Percentiles rank a stretch among this genome's conserved stretches.
Evolutionary conservation across 371 early-diverging fungal species (phyloP).

Genomic region (Cladochytrium tenue): DNA sequence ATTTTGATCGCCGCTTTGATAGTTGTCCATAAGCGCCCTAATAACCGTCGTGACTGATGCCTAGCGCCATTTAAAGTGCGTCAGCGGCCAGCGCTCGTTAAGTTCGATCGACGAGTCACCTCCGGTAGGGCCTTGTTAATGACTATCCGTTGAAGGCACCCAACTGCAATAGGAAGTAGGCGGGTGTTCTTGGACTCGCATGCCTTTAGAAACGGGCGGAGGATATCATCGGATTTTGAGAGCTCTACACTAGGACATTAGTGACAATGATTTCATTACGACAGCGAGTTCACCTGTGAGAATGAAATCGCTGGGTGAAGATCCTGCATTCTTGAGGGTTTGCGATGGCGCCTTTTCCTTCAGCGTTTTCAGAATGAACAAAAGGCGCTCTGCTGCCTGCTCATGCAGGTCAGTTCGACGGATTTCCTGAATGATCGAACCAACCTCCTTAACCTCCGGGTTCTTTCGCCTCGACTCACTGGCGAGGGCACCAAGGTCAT

Average conservation of each 20-base stretch:
- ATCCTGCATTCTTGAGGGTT: too few species aligned
- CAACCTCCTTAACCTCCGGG: constrained; percentile 93
- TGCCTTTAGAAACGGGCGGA: constrained; percentile 86
- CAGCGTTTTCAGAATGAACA: constrained; percentile 43
- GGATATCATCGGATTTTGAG: constrained; percentile 75
- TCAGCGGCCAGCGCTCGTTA: not conserved
- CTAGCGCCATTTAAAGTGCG: constrained; percentile 28
- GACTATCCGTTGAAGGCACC: constrained; percentile 84
- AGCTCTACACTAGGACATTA: constrained; percentile 57
- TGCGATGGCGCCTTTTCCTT: constrained; percentile 31
- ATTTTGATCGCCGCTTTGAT: constrained; percentile 29
- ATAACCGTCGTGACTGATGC: constrained; percentile 70
- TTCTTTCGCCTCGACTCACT: constrained; percentile 87
- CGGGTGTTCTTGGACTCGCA: constrained; percentile 87
- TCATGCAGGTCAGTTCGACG: constrained; percentile 14
- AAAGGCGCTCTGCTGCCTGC: constrained; percentile 53
- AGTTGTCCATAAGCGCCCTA: constrained; percentile 67
- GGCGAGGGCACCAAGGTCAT: constrained; percentile 84
- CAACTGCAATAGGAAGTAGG: constrained; percentile 82
- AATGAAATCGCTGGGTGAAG: too few species aligned
- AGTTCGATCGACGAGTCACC: constrained; percentile 37
- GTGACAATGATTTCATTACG: too few species aligned
- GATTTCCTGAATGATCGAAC: not conserved
- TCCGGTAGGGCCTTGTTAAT: constrained; percentile 82
- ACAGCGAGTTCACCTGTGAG: too few species aligned